Percentiles rank a stretch among this genome's conserved stretches.
phyloP scores from a whole-genome alignment of 2,329 filamentous ascomycete genomes.

The Ceratocystiopsis sp. region DNA sequence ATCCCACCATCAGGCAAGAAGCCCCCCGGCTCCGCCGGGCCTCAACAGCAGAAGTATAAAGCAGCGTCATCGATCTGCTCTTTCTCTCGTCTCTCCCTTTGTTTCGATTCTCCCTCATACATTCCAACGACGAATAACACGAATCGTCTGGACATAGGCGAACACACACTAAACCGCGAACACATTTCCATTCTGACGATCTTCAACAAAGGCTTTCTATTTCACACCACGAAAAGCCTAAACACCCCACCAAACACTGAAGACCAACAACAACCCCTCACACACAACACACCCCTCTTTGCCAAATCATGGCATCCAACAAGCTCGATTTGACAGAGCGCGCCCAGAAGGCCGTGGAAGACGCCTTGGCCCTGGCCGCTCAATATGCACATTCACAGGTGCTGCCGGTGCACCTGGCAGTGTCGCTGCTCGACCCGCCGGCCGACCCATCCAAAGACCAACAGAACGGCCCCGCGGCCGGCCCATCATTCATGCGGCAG shows the following conservation, averaged over 20 bases:
- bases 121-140: no score
- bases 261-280: not conserved
- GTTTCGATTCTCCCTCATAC: no score
- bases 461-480: slow-evolving; percentile 52
- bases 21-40: no score
- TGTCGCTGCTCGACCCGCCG: slow-evolving; percentile 60
- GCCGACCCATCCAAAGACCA: slow-evolving; percentile 67
- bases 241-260: not conserved
- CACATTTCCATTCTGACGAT: no score
- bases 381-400: slow-evolving; percentile 87
- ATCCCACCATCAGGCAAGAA: no score
- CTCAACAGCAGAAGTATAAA: no score
- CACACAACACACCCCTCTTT: slow-evolving; percentile 9
- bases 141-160: no score
- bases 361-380: slow-evolving; percentile 74
- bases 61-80: no score
- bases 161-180: no score
- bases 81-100: no score
- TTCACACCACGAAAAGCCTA: not conserved
- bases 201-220: not conserved
- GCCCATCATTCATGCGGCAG: slow-evolving; percentile 72
- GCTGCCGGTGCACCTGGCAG: slow-evolving; percentile 75
- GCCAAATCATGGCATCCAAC: slow-evolving; percentile 43
- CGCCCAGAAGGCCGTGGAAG: slow-evolving; percentile 75
- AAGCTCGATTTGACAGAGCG: slow-evolving; percentile 88